Conservation (phyloP, 2,329 filamentous ascomycete genomes). For the Pyricularia pennisetigena region DNA sequence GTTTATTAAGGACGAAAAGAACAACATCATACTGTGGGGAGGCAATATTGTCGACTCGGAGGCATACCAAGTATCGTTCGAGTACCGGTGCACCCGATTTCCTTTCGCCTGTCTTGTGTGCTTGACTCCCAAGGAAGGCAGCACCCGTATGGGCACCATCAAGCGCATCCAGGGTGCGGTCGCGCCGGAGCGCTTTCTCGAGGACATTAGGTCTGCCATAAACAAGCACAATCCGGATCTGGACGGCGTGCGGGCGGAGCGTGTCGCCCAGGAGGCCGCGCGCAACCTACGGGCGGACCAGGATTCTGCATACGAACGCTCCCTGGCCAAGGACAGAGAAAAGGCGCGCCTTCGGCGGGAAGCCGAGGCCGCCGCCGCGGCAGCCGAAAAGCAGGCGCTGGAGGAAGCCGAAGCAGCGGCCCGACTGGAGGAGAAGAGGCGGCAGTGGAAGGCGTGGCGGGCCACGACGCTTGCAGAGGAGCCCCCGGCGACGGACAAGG, state of each 20-base stretch:
- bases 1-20: constrained; percentile 64
- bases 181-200: constrained; percentile 59
- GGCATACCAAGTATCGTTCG: constrained; percentile 84
- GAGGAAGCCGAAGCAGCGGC: constrained; percentile 52
- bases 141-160: constrained; percentile 83
- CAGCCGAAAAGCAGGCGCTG: constrained; percentile 52
- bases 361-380: constrained; percentile 60
- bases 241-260: constrained; percentile 61
- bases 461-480: constrained; percentile 57
- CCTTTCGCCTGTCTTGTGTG: constrained; percentile 82
- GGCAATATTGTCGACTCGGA: constrained; percentile 90
- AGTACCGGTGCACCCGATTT: constrained; percentile 83
- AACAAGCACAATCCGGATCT: constrained; percentile 69
- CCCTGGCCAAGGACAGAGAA: constrained; percentile 78
- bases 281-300: constrained; percentile 78
- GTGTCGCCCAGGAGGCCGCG: constrained; percentile 72
- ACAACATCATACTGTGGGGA: constrained; percentile 83
- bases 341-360: constrained; percentile 68
- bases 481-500: constrained; percentile 44
- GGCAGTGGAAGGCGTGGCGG: constrained; percentile 76
- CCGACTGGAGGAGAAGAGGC: constrained; percentile 30
- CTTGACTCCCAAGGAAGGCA: constrained; percentile 76
- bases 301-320: constrained; percentile 88
- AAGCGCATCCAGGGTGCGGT: constrained; percentile 68
- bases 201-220: constrained; percentile 65